Evolutionary conservation across 2,329 filamentous ascomycete genomes (phyloP).

Genomic region (Ceratocystis alfenasii): DNA sequence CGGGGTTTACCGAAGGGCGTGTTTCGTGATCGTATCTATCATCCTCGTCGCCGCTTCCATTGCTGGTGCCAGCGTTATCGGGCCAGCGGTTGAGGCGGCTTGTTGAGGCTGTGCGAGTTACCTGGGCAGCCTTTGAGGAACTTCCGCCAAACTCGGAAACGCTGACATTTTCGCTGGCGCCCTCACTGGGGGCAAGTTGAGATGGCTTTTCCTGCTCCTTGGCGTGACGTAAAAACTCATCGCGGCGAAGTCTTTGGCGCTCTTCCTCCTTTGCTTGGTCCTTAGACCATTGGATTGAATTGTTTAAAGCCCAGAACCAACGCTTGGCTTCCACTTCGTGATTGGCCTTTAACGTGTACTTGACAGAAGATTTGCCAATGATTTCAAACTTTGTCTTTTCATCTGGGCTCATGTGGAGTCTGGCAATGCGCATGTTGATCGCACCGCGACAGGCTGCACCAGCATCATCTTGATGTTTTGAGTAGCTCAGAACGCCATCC

Average conservation of each 20-base stretch:
- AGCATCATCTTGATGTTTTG: conserved; percentile 96
- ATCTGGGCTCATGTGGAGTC: conserved; percentile 87
- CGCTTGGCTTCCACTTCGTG: conserved; percentile 96
- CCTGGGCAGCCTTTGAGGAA: conserved; percentile 15
- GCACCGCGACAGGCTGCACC: conserved; percentile 92
- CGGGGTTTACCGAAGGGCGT: conserved; percentile 30
- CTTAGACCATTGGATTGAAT: conserved; percentile 96
- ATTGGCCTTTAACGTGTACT: conserved; percentile 95
- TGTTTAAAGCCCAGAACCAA: conserved; percentile 98
- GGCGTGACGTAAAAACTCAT: conserved; percentile 64
- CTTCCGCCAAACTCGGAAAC: conserved; percentile 31
- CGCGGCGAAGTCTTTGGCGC: conserved; percentile 58
- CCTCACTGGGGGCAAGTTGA: conserved; percentile 36
- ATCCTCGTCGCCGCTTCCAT: conserved; percentile 41
- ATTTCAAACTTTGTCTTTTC: conserved; percentile 98
- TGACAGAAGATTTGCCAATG: conserved; percentile 93
- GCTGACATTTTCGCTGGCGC: conserved; percentile 43
- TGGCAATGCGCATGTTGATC: conserved; percentile 97
- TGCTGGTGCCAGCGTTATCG: conserved; percentile 31
- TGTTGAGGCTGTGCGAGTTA: conserved; percentile 26
- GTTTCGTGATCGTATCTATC: conserved; percentile 37
- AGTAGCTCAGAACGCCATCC: conserved; percentile 94
- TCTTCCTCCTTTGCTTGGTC: conserved; percentile 91
- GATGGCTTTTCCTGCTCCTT: conserved; percentile 56
- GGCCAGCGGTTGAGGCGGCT: conserved; percentile 13